Evolutionary conservation across 1,284 basidiomycete species (phyloP).

Genomic region (Xanthoconium separans): DNA sequence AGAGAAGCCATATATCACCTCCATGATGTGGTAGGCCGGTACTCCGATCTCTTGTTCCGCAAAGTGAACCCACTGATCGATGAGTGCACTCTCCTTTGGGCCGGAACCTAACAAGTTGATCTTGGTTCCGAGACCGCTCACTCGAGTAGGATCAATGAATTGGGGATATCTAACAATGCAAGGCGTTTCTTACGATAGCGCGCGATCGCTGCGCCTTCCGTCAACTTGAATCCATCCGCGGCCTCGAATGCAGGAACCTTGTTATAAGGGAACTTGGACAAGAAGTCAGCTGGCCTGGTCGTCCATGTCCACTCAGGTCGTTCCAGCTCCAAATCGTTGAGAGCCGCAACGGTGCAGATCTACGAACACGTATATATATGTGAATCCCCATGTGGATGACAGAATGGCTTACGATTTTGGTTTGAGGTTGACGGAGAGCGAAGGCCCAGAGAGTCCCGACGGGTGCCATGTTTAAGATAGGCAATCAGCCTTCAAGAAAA

Average conservation of each 20-base stretch:
- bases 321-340: constrained; percentile 10
- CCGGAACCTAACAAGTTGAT: constrained; percentile 46
- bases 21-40: not conserved
- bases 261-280: constrained; percentile 44
- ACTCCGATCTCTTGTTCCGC: constrained; percentile 43
- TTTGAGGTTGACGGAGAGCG: not conserved
- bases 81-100: constrained; percentile 42
- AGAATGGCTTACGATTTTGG: not conserved
- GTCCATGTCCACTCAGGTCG: constrained; percentile 1
- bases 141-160: constrained; percentile 24
- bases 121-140: constrained; percentile 45
- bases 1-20: not conserved
- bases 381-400: too few species aligned
- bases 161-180: not conserved
- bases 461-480: constrained; percentile 1
- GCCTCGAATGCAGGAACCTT: constrained; percentile 53
- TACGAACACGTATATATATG: not conserved
- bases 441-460: constrained; percentile 6
- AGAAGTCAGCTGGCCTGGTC: constrained; percentile 43
- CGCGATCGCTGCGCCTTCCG: constrained; percentile 54
- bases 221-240: constrained; percentile 47
- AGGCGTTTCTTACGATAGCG: constrained; percentile 42
- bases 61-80: constrained; percentile 52
- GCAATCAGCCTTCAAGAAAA: not conserved
- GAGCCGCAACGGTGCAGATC: constrained; percentile 10